Base-by-base conservation (phyloP, 1,284 basidiomycete genomes). In the Rhodotorula sp. region DNA sequence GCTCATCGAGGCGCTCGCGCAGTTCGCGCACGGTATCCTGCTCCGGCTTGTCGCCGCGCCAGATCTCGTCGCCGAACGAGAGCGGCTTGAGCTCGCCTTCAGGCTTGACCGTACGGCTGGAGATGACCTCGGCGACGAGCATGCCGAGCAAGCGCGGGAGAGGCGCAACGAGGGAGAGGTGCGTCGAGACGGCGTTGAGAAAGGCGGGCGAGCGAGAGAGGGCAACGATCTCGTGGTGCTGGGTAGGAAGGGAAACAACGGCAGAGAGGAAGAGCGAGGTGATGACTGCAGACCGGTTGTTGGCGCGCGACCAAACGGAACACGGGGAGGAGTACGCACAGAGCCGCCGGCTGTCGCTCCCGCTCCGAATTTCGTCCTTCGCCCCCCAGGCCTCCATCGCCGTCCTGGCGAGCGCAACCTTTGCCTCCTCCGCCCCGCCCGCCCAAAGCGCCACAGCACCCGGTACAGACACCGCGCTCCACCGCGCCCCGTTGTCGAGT, bases 101-200 rank as follows among this genome's bases (percentile, higher is more conserved):
- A 7, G 66, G 61, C 6, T 76, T 13, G 80, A 83, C 34, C 76
- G 76, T 68, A 75, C 77, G 69, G 78, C 80, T 44, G n/a, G 77
- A 79, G 13, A 85, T 67, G 34, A 90, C 83, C 81, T 99, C 96
- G 0, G 92, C 96, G 0, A 89, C 88, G 21, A 98, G 86, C 94
- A 98, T 97, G 4, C 96, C 96, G 75, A 93, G 90, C n/a, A 90
- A 85, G 3, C 95, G 88, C 22, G 97, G 86, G 3, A 87, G 85
- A 7, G 85, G 82, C 69, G 96, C 92, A 7, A 90, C 83, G 78
- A 97, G 93, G 0, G 85, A 85, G 55, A 97, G 88, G 79, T 94
- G 96, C 12, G 83, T 82, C 17, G 90, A 87, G 41, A 97, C 86
- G 10, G 89, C 88, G 32, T 85, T 84, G 68, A 98, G 86, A 78